A percentile compares a stretch with the other conserved stretches of the same genome.
Conservation (phyloP, 2,329 filamentous ascomycete species). For the Neopestalotiopsis sp. region DNA sequence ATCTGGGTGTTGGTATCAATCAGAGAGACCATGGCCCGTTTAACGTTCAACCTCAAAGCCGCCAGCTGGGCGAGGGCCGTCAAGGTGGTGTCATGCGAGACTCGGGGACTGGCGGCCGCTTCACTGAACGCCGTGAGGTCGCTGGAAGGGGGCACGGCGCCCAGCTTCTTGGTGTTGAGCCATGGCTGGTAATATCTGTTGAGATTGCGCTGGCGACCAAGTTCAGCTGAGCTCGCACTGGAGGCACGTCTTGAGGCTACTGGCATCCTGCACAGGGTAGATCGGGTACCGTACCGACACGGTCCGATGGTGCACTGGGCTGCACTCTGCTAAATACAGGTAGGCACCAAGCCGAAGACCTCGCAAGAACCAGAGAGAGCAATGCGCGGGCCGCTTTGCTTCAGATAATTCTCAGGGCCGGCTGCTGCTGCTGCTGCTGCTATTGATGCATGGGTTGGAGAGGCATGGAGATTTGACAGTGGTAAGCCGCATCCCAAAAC, state of each 20-base stretch:
- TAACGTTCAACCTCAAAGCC: conserved; percentile 44
- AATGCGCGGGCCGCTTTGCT: not conserved
- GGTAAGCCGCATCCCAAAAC: not conserved
- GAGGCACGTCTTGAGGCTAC: conserved; percentile 24
- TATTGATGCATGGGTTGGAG: no score
- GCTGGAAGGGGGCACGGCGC: conserved; percentile 22
- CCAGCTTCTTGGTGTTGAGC: conserved; percentile 27
- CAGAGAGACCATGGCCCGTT: conserved; percentile 54
- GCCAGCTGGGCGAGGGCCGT: conserved; percentile 57
- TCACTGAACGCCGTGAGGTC: conserved; percentile 12
- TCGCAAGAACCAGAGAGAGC: not conserved
- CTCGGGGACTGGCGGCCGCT: conserved; percentile 26
- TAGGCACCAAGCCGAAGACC: not conserved
- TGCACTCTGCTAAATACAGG: not conserved
- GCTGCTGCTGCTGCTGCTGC: no score
- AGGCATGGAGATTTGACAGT: no score
- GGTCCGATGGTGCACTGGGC: not conserved
- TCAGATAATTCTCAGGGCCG: not conserved
- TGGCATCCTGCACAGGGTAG: conserved; percentile 4
- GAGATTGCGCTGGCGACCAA: conserved; percentile 27
- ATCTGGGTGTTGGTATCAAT: conserved; percentile 54
- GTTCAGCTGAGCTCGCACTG: conserved; percentile 26
- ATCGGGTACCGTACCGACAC: not conserved
- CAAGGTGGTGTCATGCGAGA: conserved; percentile 44
- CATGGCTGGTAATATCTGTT: conserved; percentile 32